phyloP scores from a whole-genome alignment of 306 rosid species.

The Gastrolobium bilobum region DNA sequence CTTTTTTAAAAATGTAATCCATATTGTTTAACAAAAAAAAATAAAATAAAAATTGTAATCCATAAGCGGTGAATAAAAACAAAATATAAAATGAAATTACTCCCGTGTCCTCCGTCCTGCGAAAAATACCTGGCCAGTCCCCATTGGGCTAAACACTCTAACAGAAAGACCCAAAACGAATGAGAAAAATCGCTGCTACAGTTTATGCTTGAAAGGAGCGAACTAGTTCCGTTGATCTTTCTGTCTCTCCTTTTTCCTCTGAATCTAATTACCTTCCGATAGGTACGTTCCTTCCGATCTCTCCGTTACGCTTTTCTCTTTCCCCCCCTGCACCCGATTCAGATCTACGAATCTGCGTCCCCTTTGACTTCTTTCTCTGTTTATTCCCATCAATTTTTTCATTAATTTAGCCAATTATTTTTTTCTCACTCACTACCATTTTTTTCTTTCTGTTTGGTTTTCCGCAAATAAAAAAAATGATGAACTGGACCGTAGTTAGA shows the following conservation, averaged over 20 bases:
- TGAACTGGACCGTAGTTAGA: neutral
- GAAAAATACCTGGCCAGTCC: neutral
- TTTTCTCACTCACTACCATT: neutral
- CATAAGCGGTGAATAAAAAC: neutral
- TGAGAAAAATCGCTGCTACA: neutral
- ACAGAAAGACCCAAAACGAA: no score
- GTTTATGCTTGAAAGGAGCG: neutral
- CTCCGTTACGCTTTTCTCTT: constrained; percentile 18
- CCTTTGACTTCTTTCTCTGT: constrained; percentile 12
- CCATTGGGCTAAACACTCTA: neutral
- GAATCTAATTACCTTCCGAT: neutral
- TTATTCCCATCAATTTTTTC: neutral
- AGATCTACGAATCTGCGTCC: neutral
- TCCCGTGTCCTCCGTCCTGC: neutral
- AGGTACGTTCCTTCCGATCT: constrained; percentile 22
- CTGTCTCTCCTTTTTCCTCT: constrained; percentile 25
- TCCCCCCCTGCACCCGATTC: neutral
- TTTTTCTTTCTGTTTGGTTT: neutral
- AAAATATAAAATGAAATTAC: neutral
- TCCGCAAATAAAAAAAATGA: neutral
- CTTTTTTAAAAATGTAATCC: no score
- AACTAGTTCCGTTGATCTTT: no score
- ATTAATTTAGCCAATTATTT: neutral
- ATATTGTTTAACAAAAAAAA: neutral
- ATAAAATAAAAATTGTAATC: neutral